phyloP scores from a whole-genome alignment of 139 green algal species.

The Coccomyxa sp. region DNA sequence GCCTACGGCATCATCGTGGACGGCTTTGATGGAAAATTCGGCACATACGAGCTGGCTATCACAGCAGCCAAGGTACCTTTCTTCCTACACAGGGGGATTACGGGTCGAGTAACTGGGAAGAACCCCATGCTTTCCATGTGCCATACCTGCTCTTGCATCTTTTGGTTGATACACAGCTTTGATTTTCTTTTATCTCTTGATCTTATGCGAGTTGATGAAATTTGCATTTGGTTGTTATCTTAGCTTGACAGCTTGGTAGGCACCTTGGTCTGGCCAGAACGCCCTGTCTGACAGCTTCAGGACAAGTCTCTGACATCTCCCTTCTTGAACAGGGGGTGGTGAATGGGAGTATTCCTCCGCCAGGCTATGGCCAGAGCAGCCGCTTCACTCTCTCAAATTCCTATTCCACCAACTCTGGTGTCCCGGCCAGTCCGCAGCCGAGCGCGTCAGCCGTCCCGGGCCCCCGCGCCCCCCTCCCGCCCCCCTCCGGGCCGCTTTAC shows the following conservation, averaged over 20 bases:
- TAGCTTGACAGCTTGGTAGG: too few relatives aligned
- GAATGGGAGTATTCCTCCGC: background rate
- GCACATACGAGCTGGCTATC: constrained; percentile 26
- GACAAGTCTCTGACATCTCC: too few relatives aligned
- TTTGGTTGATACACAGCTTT: too few relatives aligned
- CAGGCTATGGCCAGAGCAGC: background rate
- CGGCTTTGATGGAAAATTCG: constrained; percentile 26
- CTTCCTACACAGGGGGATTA: background rate
- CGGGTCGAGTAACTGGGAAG: too few relatives aligned
- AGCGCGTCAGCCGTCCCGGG: background rate
- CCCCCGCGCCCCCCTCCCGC: background rate
- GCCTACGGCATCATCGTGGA: constrained; percentile 41
- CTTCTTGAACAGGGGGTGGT: too few relatives aligned
- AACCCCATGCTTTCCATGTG: too few relatives aligned
- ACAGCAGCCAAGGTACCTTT: constrained; percentile 7
- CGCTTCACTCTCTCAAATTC: background rate
- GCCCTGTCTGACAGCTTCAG: too few relatives aligned
- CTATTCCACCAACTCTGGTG: background rate
- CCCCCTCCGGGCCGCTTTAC: background rate
- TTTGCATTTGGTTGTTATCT: too few relatives aligned
- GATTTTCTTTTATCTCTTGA: too few relatives aligned
- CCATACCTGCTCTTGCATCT: too few relatives aligned
- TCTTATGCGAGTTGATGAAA: too few relatives aligned
- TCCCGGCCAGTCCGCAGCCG: background rate
- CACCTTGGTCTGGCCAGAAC: too few relatives aligned